Percentiles rank a stretch among this genome's conserved stretches.
Evolutionary conservation across 768 basidiomycete species (phyloP).

Genomic region (Sarcodon aspratus): DNA sequence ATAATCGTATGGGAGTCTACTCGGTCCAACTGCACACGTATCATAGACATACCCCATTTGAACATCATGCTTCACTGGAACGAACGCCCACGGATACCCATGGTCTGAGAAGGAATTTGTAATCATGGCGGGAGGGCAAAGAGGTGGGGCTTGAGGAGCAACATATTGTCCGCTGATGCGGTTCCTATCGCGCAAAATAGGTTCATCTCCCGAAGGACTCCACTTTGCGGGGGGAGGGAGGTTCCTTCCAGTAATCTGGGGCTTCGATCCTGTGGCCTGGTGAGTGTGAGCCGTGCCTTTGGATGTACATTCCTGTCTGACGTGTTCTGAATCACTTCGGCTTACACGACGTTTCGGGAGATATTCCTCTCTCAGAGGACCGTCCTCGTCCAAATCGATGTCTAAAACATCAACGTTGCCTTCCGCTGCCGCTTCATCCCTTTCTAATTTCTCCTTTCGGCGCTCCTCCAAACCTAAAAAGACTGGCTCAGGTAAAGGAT

Average conservation of each 20-base stretch:
- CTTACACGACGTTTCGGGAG: constrained; percentile 57
- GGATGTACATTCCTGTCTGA: constrained; percentile 2
- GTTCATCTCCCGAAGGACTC: constrained; percentile 76
- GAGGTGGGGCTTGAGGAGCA: constrained; percentile 18
- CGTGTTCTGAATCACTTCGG: constrained; percentile 15
- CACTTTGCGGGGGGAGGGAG: constrained; percentile 71
- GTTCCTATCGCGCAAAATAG: constrained; percentile 44
- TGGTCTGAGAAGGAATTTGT: too few relatives aligned
- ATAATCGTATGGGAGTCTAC: too few relatives aligned
- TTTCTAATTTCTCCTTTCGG: constrained; percentile 37
- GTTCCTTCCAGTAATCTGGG: constrained; percentile 14
- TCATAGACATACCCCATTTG: too few relatives aligned
- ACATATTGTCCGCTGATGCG: constrained; percentile 48
- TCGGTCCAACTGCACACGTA: too few relatives aligned
- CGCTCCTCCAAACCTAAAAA: constrained; percentile 67
- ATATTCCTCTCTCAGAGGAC: constrained; percentile 74
- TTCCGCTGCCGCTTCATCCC: constrained; percentile 20
- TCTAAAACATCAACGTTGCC: constrained; percentile 37
- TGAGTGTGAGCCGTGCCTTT: constrained; percentile 4
- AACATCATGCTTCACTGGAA: too few relatives aligned
- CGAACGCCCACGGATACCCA: too few relatives aligned
- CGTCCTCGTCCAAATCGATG: constrained; percentile 76
- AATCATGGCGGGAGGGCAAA: too few relatives aligned
- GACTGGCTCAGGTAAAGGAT: constrained; percentile 42
- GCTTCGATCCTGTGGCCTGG: constrained; percentile 8